Conservation (phyloP, 768 basidiomycete genomes). For the Boletus pseudo-olivaceus region DNA sequence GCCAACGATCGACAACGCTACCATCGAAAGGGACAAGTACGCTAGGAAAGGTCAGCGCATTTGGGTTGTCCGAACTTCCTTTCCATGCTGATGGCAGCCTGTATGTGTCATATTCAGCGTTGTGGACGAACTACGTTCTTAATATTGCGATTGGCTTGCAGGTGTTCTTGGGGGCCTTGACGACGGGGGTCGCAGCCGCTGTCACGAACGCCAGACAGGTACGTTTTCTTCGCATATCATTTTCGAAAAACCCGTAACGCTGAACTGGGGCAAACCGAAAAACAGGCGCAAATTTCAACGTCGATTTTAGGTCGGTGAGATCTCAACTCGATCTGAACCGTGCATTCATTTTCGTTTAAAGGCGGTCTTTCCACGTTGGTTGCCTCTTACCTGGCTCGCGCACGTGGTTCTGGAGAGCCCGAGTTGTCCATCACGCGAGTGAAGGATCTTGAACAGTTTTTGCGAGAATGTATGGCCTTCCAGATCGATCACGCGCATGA, state of each 20-base stretch:
- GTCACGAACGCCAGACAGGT: slow-evolving; percentile 41
- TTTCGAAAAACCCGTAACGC: background rate
- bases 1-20: slow-evolving; percentile 51
- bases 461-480: slow-evolving; percentile 60
- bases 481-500: slow-evolving; percentile 53
- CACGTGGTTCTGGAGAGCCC: slow-evolving; percentile 68
- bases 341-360: slow-evolving; percentile 14
- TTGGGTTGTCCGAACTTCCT: background rate
- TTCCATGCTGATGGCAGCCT: slow-evolving; percentile 11
- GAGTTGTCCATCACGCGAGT: slow-evolving; percentile 54
- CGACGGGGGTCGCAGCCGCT: slow-evolving; percentile 58
- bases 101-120: slow-evolving; percentile 22
- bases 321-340: background rate
- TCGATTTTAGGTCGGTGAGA: slow-evolving; percentile 36
- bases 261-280: background rate
- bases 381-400: slow-evolving; percentile 69
- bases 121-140: slow-evolving; percentile 31
- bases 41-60: slow-evolving; percentile 39
- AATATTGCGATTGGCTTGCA: slow-evolving; percentile 59
- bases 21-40: slow-evolving; percentile 44
- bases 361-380: slow-evolving; percentile 67
- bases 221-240: slow-evolving; percentile 4
- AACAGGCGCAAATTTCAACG: slow-evolving; percentile 38
- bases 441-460: slow-evolving; percentile 63
- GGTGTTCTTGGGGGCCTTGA: slow-evolving; percentile 61